Conservation (phyloP, 129 eudicot species). For the Centaurea solstitialis region DNA sequence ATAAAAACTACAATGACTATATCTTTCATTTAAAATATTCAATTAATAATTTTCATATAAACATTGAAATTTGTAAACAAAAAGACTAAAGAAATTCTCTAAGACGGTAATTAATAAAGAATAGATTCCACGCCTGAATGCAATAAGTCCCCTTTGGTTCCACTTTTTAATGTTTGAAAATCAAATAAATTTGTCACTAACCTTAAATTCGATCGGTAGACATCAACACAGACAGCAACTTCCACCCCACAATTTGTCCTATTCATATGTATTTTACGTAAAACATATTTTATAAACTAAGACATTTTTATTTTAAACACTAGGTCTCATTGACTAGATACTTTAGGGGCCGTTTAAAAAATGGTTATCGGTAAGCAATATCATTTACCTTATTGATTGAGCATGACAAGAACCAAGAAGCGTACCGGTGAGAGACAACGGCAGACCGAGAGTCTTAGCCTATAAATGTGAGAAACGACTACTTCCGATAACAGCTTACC, state of each 20-base stretch:
- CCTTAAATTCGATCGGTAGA: background rate
- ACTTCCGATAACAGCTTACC: too few relatives aligned
- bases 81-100: background rate
- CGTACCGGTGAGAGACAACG: too few relatives aligned
- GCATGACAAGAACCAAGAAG: too few relatives aligned
- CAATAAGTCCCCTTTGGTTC: background rate
- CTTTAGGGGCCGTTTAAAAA: too few relatives aligned
- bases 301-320: background rate
- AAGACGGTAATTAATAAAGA: background rate
- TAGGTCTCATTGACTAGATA: background rate
- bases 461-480: too few relatives aligned
- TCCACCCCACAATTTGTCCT: conserved; percentile 20
- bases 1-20: too few relatives aligned
- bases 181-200: background rate
- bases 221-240: background rate
- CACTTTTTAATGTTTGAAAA: background rate
- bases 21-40: too few relatives aligned
- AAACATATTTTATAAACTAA: background rate
- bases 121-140: background rate
- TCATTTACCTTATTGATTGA: too few relatives aligned
- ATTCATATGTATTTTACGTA: background rate
- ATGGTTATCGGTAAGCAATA: too few relatives aligned
- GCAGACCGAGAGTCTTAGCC: too few relatives aligned
- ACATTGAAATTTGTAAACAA: too few relatives aligned
- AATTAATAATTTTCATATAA: too few relatives aligned